Percentiles rank a stretch among this genome's conserved stretches.
These are phyloP conservation scores for Camelina sativa DNA, from an alignment of 345 rosid genomes.

Conservation along the genomic window DNA sequence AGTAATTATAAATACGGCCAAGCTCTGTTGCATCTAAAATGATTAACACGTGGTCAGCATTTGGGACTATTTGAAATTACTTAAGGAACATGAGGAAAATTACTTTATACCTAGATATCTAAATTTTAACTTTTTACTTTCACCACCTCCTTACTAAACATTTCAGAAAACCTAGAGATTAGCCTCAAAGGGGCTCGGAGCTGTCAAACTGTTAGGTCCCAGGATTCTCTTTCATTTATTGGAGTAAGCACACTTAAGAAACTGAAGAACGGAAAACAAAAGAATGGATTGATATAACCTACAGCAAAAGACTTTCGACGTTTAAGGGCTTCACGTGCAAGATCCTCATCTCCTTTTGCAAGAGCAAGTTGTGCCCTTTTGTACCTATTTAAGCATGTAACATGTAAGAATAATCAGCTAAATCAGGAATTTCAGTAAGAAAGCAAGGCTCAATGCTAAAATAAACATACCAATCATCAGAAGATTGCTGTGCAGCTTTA, in stretches of 20 bases:
- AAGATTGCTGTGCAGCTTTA: slow-evolving; percentile 67
- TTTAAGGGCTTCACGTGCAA: slow-evolving; percentile 84
- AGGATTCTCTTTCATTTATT: slow-evolving; percentile 8
- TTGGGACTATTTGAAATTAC: too few species aligned
- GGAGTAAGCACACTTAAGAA: neutral
- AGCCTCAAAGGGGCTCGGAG: neutral
- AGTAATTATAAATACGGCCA: neutral
- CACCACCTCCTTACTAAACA: slow-evolving; percentile 11
- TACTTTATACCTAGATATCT: neutral
- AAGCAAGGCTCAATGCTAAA: neutral
- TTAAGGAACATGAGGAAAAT: neutral
- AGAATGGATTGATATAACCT: slow-evolving; percentile 40
- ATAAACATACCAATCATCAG: slow-evolving; percentile 68
- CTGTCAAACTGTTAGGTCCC: neutral
- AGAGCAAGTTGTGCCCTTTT: slow-evolving; percentile 80
- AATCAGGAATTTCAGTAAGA: neutral
- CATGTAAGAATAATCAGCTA: slow-evolving; percentile 22
- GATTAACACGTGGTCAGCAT: neutral
- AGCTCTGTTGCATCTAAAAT: slow-evolving; percentile 19
- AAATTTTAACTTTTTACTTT: neutral
- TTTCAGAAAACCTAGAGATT: slow-evolving; percentile 4
- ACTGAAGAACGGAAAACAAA: neutral
- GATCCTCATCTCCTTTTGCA: slow-evolving; percentile 75
- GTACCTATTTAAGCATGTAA: slow-evolving; percentile 54
- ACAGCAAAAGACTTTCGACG: slow-evolving; percentile 72